Percentiles rank a stretch among this genome's conserved stretches.
phyloP scores from a whole-genome alignment of 140 eudicot genomes.

The Erigeron philadelphicus region DNA sequence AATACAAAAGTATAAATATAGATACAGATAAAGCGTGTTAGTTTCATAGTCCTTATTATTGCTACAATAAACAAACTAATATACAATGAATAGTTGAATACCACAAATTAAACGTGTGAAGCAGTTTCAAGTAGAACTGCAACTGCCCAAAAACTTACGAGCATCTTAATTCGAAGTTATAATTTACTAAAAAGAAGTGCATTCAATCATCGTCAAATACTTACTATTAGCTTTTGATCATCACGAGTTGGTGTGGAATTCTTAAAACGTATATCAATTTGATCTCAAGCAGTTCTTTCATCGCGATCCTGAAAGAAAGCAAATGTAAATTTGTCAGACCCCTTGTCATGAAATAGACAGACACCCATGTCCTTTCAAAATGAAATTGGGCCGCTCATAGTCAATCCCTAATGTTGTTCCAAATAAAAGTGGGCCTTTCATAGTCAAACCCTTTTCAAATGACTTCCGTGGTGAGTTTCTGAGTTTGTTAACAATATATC shows the following conservation, averaged over 20 bases:
- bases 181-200: neutral
- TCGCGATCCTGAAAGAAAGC: conserved; percentile 19
- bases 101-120: neutral
- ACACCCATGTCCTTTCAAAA: neutral
- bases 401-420: conserved; percentile 2
- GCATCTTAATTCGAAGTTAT: neutral
- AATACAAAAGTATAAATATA: no score
- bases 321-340: neutral
- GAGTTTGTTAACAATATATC: no score
- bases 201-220: neutral
- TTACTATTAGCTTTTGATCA: neutral
- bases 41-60: neutral
- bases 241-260: neutral
- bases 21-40: no score
- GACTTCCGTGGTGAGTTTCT: neutral
- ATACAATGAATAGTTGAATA: neutral
- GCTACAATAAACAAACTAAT: conserved; percentile 1
- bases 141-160: neutral
- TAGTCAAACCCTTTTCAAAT: neutral
- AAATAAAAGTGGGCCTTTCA: neutral
- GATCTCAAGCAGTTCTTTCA: conserved; percentile 4
- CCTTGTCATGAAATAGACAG: neutral
- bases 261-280: neutral
- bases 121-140: neutral
- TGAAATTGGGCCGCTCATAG: neutral